Evolutionary conservation across 2,329 filamentous ascomycete genomes (phyloP).

Genomic region (Monilinia aucupariae): DNA sequence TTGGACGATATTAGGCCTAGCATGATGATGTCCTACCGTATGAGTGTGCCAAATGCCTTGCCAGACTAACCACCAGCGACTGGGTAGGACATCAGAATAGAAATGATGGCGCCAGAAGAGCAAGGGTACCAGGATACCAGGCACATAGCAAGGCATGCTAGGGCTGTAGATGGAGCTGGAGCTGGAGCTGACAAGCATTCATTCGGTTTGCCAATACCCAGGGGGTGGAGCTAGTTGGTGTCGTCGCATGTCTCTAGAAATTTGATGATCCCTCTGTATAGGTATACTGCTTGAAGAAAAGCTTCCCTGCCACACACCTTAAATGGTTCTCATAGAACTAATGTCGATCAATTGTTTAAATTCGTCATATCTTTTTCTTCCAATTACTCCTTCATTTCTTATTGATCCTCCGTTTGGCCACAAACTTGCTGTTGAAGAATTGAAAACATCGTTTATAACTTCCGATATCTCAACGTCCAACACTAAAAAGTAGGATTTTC

Average conservation of each 20-base stretch:
- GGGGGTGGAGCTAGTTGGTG: constrained; percentile 30
- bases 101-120: constrained; percentile 27
- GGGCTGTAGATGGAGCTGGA: constrained; percentile 28
- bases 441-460: constrained; percentile 15
- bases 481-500: constrained; percentile 20
- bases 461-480: constrained; percentile 16
- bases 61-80: constrained; percentile 5
- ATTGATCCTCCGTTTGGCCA: not conserved
- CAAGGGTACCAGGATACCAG: constrained; percentile 25
- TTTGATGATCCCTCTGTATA: constrained; percentile 27
- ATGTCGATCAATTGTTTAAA: constrained; percentile 1
- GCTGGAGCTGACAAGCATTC: constrained; percentile 31
- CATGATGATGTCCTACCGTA: not conserved
- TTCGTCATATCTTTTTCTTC: not conserved
- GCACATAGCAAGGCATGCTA: constrained; percentile 23
- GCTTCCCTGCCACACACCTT: constrained; percentile 21
- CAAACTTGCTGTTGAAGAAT: constrained; percentile 16
- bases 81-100: constrained; percentile 28
- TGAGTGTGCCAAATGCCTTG: constrained; percentile 5
- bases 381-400: constrained; percentile 5
- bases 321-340: constrained; percentile 15
- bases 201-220: constrained; percentile 26
- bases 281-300: constrained; percentile 25
- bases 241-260: constrained; percentile 26
- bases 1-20: constrained; percentile 3